phyloP scores from a whole-genome alignment of 2,329 filamentous ascomycete species.

The Alternaria brassicae region DNA sequence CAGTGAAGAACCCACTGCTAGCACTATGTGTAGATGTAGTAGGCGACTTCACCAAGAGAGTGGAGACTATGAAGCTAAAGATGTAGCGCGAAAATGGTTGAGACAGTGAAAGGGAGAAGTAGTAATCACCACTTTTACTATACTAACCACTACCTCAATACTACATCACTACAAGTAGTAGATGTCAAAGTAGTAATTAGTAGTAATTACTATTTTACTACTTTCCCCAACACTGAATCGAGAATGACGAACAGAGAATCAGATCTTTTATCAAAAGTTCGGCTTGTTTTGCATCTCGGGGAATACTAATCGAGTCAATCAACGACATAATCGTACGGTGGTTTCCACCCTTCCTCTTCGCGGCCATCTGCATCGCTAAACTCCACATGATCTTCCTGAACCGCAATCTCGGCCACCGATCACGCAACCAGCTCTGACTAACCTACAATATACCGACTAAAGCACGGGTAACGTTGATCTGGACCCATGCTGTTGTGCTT shows the following conservation, averaged over 20 bases:
- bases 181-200: too few relatives aligned
- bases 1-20: slow-evolving; percentile 6
- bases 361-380: not conserved
- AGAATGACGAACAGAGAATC: not conserved
- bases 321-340: not conserved
- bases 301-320: not conserved
- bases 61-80: slow-evolving; percentile 9
- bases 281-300: slow-evolving; percentile 5
- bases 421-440: not conserved
- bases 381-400: slow-evolving; percentile 7
- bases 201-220: too few relatives aligned
- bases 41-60: slow-evolving; percentile 7
- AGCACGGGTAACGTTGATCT: not conserved
- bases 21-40: slow-evolving; percentile 2
- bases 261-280: not conserved
- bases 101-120: too few relatives aligned
- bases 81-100: slow-evolving; percentile 1
- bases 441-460: not conserved
- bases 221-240: too few relatives aligned
- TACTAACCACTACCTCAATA: too few relatives aligned
- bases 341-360: not conserved
- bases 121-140: too few relatives aligned
- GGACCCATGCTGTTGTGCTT: not conserved
- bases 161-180: too few relatives aligned
- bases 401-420: not conserved